Evolutionary conservation across 257 asterid species (phyloP).

Genomic region (Paulownia fortunei): DNA sequence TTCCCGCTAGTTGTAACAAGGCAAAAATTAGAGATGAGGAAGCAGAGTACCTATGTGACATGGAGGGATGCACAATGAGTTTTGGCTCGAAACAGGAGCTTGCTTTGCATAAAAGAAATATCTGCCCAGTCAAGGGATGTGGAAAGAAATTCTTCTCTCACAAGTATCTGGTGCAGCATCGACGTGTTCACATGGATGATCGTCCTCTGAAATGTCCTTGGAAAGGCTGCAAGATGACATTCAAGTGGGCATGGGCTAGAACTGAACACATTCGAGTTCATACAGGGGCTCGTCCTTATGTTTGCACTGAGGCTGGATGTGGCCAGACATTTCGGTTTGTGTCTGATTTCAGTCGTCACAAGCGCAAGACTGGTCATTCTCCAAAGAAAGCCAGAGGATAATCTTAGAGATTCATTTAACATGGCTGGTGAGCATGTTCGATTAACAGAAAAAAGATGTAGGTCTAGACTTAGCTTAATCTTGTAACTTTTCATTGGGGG

Average conservation of each 20-base stretch:
- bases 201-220: conserved; percentile 99
- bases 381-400: conserved; percentile 67
- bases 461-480: conserved; percentile 51
- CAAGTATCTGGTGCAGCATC: conserved; percentile 94
- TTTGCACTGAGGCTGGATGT: conserved; percentile 82
- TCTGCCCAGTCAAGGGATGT: conserved; percentile 93
- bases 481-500: conserved; percentile 46
- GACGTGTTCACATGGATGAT: conserved; percentile 94
- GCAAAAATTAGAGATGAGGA: conserved; percentile 57
- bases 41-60: conserved; percentile 69
- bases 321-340: conserved; percentile 96
- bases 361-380: conserved; percentile 94
- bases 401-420: background rate
- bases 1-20: conserved; percentile 32
- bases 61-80: conserved; percentile 93
- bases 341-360: conserved; percentile 99
- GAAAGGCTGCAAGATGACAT: conserved; percentile 99
- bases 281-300: conserved; percentile 95
- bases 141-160: conserved; percentile 96
- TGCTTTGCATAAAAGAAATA: conserved; percentile 62
- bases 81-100: conserved; percentile 84
- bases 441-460: conserved; percentile 45
- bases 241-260: conserved; percentile 99
- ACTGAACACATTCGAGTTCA: conserved; percentile 98
- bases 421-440: conserved; percentile 34